Evolutionary conservation across 2,329 filamentous ascomycete genomes (phyloP).

Genomic region (Talaromyces sp.): DNA sequence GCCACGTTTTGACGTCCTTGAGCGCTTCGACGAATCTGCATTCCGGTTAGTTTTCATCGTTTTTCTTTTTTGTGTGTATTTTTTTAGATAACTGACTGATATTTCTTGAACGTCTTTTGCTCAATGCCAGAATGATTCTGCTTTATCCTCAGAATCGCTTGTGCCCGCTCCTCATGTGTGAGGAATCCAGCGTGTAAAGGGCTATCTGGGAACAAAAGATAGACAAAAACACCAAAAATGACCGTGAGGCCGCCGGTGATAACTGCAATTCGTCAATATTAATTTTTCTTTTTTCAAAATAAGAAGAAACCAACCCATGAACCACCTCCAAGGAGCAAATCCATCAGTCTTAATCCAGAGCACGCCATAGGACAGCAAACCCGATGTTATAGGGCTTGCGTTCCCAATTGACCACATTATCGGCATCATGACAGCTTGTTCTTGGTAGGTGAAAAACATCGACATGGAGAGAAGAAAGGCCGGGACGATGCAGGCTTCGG

Average conservation of each 20-base stretch:
- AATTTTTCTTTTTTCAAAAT: neutral
- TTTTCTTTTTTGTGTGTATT: neutral
- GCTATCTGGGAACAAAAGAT: slow-evolving; percentile 29
- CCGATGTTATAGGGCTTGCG: slow-evolving; percentile 35
- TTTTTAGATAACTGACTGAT: slow-evolving; percentile 8
- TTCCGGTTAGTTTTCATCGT: neutral
- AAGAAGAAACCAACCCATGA: slow-evolving; percentile 27
- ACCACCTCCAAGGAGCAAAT: slow-evolving; percentile 37
- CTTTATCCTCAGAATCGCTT: slow-evolving; percentile 30
- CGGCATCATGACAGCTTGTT: slow-evolving; percentile 25
- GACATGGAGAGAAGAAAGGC: slow-evolving; percentile 40
- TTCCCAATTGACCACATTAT: slow-evolving; percentile 40
- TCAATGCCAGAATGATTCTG: slow-evolving; percentile 35
- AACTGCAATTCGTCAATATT: neutral
- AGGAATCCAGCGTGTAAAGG: slow-evolving; percentile 28
- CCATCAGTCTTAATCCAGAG: slow-evolving; percentile 33
- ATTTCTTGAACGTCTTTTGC: slow-evolving; percentile 30
- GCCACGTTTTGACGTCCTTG: slow-evolving; percentile 29
- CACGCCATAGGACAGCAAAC: slow-evolving; percentile 39
- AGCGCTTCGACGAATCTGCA: slow-evolving; percentile 26
- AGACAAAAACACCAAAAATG: slow-evolving; percentile 22
- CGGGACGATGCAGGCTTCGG: slow-evolving; percentile 50
- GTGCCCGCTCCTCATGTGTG: slow-evolving; percentile 26
- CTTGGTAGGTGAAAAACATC: slow-evolving; percentile 34
- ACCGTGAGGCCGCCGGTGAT: slow-evolving; percentile 13